Conservation (phyloP, 2,329 filamentous ascomycete species). For the Xylariaceae sp. region DNA sequence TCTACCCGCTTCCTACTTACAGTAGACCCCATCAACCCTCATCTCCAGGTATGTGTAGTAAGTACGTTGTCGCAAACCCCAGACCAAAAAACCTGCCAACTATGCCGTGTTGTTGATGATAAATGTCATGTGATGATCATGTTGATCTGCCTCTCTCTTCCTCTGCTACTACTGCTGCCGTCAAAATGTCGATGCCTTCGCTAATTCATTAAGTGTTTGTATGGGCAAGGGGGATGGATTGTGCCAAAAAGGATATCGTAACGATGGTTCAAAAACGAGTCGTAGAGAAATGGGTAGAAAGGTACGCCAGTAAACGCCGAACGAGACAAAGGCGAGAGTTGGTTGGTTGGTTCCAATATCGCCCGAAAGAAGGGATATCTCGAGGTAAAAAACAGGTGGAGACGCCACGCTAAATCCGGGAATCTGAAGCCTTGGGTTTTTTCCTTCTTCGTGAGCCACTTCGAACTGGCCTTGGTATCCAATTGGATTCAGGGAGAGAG, state of each 20-base stretch:
- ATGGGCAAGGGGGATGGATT: conserved; percentile 1
- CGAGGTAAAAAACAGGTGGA: conserved; percentile 1
- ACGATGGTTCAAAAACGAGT: conserved; percentile 4
- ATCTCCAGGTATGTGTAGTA: neutral
- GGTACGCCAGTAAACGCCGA: conserved; percentile 15
- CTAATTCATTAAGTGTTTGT: conserved; percentile 14
- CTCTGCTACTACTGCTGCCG: conserved; percentile 8
- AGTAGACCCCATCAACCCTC: conserved; percentile 3
- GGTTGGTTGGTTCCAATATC: conserved; percentile 4
- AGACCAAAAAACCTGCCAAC: conserved; percentile 8
- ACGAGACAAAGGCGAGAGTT: conserved; percentile 3
- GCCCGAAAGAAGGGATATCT: conserved; percentile 6
- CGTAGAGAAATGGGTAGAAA: conserved; percentile 11
- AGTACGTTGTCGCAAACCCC: too few relatives aligned
- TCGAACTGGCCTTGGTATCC: conserved; percentile 8
- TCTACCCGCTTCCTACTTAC: conserved; percentile 6
- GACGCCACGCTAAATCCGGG: too few relatives aligned
- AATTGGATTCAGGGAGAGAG: conserved; percentile 3
- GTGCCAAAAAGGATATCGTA: conserved; percentile 15
- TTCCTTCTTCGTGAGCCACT: neutral
- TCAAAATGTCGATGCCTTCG: conserved; percentile 12
- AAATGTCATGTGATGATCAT: too few relatives aligned
- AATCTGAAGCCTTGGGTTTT: neutral
- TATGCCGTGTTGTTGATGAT: conserved; percentile 7
- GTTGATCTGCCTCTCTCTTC: too few relatives aligned